A percentile compares a stretch with the other conserved stretches of the same genome.
Conservation (phyloP, 345 rosid genomes). For the Iberis pinnata region DNA sequence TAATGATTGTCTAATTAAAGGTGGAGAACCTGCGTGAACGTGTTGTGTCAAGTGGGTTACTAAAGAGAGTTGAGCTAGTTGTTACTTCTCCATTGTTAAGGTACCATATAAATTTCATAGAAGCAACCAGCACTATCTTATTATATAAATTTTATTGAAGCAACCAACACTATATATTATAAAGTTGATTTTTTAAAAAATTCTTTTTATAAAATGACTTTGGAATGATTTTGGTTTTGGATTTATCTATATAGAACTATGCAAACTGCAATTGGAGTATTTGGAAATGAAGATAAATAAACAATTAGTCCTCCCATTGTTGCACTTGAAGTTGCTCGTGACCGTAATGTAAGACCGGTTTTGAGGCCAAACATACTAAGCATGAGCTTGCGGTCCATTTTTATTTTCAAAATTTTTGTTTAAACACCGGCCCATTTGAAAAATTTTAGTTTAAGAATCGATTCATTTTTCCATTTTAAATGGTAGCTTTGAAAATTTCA, state of each 20-base stretch:
- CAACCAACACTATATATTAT: not conserved
- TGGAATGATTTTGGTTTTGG: not conserved
- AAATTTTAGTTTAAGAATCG: no score
- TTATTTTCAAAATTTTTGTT: no score
- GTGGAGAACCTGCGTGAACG: constrained; percentile 29
- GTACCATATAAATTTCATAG: no score
- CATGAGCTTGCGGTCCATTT: no score
- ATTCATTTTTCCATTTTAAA: no score
- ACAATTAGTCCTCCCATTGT: constrained; percentile 45
- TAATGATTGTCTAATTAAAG: constrained; percentile 14
- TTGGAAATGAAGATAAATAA: constrained; percentile 34
- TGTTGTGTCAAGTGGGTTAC: constrained; percentile 25
- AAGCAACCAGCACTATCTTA: no score
- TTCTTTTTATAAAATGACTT: not conserved
- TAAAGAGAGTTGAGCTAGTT: constrained; percentile 29
- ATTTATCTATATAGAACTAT: constrained; percentile 45
- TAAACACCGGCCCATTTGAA: no score
- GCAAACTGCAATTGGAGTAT: constrained; percentile 70
- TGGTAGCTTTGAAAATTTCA: no score
- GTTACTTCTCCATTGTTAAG: constrained; percentile 34
- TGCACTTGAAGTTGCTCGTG: constrained; percentile 71
- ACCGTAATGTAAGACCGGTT: constrained; percentile 63
- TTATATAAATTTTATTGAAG: not conserved
- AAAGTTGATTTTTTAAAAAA: not conserved
- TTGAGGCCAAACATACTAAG: no score